These are phyloP conservation scores for Termitomyces sp. DNA, from an alignment of 768 basidiomycete genomes.

Conservation along the genomic window DNA sequence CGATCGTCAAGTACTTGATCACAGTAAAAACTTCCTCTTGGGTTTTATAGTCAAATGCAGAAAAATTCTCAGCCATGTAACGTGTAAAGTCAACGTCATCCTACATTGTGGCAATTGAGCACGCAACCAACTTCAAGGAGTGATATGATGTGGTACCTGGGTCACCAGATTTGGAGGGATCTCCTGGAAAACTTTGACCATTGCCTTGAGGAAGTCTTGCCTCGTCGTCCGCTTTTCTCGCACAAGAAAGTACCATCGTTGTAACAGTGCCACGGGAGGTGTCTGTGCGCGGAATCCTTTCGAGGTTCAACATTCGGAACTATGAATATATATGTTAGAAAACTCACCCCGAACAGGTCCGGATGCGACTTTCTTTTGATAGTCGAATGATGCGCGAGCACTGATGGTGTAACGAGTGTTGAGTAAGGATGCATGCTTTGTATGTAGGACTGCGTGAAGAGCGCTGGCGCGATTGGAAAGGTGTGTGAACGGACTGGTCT, in stretches of 20 bases:
- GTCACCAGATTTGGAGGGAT: conserved; percentile 47
- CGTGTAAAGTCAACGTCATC: conserved; percentile 82
- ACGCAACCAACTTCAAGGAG: neutral
- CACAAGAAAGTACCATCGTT: conserved; percentile 87
- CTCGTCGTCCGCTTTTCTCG: conserved; percentile 85
- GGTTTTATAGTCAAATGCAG: conserved; percentile 90
- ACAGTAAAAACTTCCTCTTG: conserved; percentile 90
- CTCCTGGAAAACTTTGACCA: conserved; percentile 83
- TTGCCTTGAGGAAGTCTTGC: conserved; percentile 81
- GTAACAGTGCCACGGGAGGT: conserved; percentile 68
- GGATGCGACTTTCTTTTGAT: conserved; percentile 57
- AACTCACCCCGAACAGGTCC: conserved; percentile 49
- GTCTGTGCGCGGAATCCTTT: conserved; percentile 64
- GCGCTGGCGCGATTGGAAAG: conserved; percentile 74
- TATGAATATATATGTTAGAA: neutral
- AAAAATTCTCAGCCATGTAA: conserved; percentile 94
- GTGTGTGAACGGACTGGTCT: conserved; percentile 62
- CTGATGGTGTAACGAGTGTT: conserved; percentile 82
- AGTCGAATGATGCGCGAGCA: conserved; percentile 77
- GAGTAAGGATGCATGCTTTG: conserved; percentile 84
- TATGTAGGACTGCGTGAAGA: conserved; percentile 77
- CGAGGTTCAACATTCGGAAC: neutral
- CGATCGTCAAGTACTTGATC: conserved; percentile 69
- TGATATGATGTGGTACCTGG: conserved; percentile 34
- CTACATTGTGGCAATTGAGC: conserved; percentile 27